A percentile compares a stretch with the other conserved stretches of the same genome.
Evolutionary conservation across 495 filamentous ascomycete species (phyloP).

Genomic region (Cetradonia linearis): DNA sequence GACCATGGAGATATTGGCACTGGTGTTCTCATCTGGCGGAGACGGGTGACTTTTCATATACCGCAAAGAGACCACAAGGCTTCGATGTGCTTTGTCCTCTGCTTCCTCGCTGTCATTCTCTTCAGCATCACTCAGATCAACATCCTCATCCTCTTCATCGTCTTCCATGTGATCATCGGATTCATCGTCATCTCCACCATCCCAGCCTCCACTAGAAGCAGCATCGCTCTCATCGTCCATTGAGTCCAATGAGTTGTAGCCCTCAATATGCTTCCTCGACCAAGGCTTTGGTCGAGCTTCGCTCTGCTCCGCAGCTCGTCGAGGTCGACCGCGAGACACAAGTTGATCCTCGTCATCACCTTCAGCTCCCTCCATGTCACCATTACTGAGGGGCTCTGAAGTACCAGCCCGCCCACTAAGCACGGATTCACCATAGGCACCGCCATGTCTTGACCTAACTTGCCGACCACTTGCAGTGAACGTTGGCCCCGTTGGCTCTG

Average conservation of each 20-base stretch:
- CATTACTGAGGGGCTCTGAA: constrained; percentile 21
- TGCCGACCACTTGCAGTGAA: constrained; percentile 87
- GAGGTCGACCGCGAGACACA: constrained; percentile 16
- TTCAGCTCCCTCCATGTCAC: constrained; percentile 44
- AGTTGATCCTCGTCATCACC: constrained; percentile 55
- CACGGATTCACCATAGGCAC: constrained; percentile 67
- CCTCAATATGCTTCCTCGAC: constrained; percentile 4
- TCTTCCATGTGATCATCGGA: constrained; percentile 46
- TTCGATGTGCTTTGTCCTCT: constrained; percentile 27
- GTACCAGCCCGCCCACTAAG: constrained; percentile 44
- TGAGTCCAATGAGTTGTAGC: constrained; percentile 44
- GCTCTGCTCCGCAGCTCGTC: constrained; percentile 9
- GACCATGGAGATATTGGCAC: not conserved
- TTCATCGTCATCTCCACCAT: constrained; percentile 45
- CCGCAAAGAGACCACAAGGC: constrained; percentile 57
- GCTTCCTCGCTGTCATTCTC: constrained; percentile 25
- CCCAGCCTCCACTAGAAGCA: constrained; percentile 38
- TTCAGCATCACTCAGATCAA: constrained; percentile 28
- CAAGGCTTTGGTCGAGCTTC: constrained; percentile 2
- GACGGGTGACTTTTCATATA: constrained; percentile 26
- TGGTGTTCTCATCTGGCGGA: not conserved
- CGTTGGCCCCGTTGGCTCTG: constrained; percentile 59
- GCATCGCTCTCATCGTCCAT: constrained; percentile 51
- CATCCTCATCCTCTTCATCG: constrained; percentile 43
- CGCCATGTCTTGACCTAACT: constrained; percentile 60